Conservation (phyloP, 163 green algal species). For the Chloromonas sp. region DNA sequence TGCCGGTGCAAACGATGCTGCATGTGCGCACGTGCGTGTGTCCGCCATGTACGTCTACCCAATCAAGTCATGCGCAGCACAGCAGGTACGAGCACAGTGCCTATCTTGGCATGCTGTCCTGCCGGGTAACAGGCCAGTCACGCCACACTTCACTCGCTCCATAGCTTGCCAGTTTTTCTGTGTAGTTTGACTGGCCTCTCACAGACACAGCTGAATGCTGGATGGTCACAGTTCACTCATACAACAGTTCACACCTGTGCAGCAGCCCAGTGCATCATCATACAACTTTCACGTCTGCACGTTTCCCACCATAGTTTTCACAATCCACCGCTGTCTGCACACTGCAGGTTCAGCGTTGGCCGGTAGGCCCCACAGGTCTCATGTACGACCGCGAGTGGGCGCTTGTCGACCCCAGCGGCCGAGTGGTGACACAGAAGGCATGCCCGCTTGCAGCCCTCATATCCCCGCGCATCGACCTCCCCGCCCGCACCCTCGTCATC, state of each 20-base stretch:
- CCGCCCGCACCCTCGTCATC: slow-evolving; percentile 30
- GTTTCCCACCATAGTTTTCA: too few species aligned
- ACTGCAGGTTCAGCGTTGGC: slow-evolving; percentile 50
- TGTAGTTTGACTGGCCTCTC: too few species aligned
- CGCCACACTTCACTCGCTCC: too few species aligned
- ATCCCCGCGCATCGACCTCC: slow-evolving; percentile 51
- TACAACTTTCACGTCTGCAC: too few species aligned
- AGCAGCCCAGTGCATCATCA: too few species aligned
- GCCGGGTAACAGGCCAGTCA: neutral
- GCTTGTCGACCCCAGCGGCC: slow-evolving; percentile 55
- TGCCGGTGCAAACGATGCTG: too few species aligned
- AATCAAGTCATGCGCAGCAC: slow-evolving; percentile 79
- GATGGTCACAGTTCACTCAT: too few species aligned
- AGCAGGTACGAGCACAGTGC: slow-evolving; percentile 19
- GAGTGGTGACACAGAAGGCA: slow-evolving; percentile 61
- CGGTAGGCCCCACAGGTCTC: slow-evolving; percentile 68
- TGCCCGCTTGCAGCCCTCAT: slow-evolving; percentile 51
- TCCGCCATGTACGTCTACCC: slow-evolving; percentile 75
- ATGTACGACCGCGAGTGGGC: slow-evolving; percentile 82
- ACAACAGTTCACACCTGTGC: too few species aligned
- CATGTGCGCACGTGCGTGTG: too few species aligned
- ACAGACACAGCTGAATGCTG: too few species aligned
- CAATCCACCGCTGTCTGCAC: too few species aligned
- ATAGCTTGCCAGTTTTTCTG: too few species aligned
- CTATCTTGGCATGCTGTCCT: neutral